phyloP scores from a whole-genome alignment of 1,284 basidiomycete species.

The Salmacisia buchloeana region DNA sequence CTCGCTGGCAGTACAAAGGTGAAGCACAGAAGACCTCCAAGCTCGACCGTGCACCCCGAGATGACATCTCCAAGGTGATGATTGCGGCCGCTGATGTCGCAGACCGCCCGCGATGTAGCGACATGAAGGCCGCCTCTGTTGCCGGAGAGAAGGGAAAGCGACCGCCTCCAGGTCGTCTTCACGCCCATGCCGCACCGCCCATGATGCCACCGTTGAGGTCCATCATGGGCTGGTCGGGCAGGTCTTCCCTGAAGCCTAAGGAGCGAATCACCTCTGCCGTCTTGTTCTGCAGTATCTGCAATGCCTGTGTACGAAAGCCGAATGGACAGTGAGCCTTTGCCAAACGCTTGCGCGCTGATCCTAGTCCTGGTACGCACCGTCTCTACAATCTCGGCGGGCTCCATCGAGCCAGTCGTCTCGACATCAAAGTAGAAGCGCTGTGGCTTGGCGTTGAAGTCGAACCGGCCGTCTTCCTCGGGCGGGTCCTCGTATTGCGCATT shows the following conservation, averaged over 20 bases:
- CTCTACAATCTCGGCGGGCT: slow-evolving; percentile 45
- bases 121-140: no score
- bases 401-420: slow-evolving; percentile 43
- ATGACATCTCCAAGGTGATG: no score
- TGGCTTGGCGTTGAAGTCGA: slow-evolving; percentile 41
- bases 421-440: slow-evolving; percentile 49
- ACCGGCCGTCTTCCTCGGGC: slow-evolving; percentile 37
- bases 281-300: slow-evolving; percentile 40
- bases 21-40: no score
- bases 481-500: slow-evolving; percentile 46
- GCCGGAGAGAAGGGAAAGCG: no score
- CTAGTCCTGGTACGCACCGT: slow-evolving; percentile 21
- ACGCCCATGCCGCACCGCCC: not conserved
- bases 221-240: slow-evolving; percentile 14
- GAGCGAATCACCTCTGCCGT: slow-evolving; percentile 48
- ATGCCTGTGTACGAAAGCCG: slow-evolving; percentile 19
- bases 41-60: no score
- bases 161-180: no score
- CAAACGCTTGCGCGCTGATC: no score
- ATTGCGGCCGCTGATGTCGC: no score
- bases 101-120: no score
- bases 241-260: slow-evolving; percentile 40
- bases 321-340: not conserved
- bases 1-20: no score
- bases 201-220: not conserved